Evolutionary conservation across 305 asterid genomes (phyloP).

Genomic region (Fraxinus floribunda): DNA sequence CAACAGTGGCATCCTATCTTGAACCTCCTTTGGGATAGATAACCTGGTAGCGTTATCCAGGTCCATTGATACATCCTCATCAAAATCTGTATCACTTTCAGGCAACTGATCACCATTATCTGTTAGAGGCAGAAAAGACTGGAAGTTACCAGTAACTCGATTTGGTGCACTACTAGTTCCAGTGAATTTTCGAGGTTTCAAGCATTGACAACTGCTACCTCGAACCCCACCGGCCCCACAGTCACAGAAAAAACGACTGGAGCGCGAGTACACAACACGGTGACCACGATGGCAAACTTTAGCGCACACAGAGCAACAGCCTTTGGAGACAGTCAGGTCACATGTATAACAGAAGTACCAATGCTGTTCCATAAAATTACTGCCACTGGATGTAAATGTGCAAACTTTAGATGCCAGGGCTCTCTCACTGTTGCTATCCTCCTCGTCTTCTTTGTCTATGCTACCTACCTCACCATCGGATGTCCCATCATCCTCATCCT

Average conservation of each 20-base stretch:
- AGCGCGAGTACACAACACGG: constrained; percentile 98
- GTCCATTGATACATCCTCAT: constrained; percentile 69
- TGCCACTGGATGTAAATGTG: constrained; percentile 98
- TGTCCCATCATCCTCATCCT: constrained; percentile 99
- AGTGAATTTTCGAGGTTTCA: constrained; percentile 88
- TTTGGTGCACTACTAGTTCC: constrained; percentile 60
- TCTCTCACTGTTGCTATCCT: constrained; percentile 86
- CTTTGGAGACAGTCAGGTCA: constrained; percentile 95
- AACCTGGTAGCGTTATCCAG: constrained; percentile 62
- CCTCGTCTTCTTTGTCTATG: constrained; percentile 93
- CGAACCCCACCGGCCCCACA: constrained; percentile 99
- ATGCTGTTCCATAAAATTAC: constrained; percentile 99
- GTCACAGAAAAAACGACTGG: constrained; percentile 98
- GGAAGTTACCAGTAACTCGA: constrained; percentile 63
- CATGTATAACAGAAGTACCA: constrained; percentile 99
- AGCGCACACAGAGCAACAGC: constrained; percentile 98
- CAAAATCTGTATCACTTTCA: constrained; percentile 92
- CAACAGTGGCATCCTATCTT: constrained; percentile 66
- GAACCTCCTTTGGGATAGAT: constrained; percentile 76
- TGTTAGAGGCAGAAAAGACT: constrained; percentile 73
- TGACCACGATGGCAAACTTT: constrained; percentile 99
- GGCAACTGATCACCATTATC: constrained; percentile 85
- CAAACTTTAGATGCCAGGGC: constrained; percentile 96
- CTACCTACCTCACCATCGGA: constrained; percentile 99
- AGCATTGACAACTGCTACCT: constrained; percentile 95